Evolutionary conservation across 1,139 yeast genomes (phyloP), one percentile per base, ranked within the genome.

Genomic region (Arxiozyma telluris): DNA sequence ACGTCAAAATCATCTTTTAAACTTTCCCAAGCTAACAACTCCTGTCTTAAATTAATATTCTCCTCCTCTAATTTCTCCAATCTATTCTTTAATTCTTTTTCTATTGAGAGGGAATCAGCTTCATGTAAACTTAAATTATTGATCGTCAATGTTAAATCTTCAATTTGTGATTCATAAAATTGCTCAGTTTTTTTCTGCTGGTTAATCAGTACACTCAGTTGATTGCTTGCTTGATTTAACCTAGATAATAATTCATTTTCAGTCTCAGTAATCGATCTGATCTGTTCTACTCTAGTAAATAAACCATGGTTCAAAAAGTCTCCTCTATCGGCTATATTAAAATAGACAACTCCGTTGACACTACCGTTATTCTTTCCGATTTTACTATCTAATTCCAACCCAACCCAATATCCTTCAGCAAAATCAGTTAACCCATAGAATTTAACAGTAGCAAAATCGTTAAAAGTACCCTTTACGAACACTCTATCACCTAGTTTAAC

Each of bases 361-460:
- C 83, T 71, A 0, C 98, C 98, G 63, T 90, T 80, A 62, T 91
- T 89, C 68, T 84, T 87, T 1, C 97, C 98, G 0, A 64, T 64
- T 0, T 85, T 80, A 17, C 72, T 71, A 38, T 79, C 81, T 42
- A 89, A 74, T 61, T 84, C 89, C 3, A 91, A 75, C 0, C 97
- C 98, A 15, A 83, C 74, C 98, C 98, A 91, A 12, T 61, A 54
- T 0, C 89, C 90, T 0, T 76, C 71, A 3, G 87, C 82, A 70
- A 84, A 84, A 50, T 76, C 61, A 0, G 88, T 81, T 25, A 63
- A 55, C 0, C 89, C 90, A 3, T 76, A 57, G 61, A 66, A 83
- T 50, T 77, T 67, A 1, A 83, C 74, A 0, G 65, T 60, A 0
- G 87, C 89, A 22, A 38, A n/a, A 38, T 44, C 47, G 5, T 18